Base-by-base conservation (phyloP, 805 yeast species). In the Ogataea nakhonphanomensis region DNA sequence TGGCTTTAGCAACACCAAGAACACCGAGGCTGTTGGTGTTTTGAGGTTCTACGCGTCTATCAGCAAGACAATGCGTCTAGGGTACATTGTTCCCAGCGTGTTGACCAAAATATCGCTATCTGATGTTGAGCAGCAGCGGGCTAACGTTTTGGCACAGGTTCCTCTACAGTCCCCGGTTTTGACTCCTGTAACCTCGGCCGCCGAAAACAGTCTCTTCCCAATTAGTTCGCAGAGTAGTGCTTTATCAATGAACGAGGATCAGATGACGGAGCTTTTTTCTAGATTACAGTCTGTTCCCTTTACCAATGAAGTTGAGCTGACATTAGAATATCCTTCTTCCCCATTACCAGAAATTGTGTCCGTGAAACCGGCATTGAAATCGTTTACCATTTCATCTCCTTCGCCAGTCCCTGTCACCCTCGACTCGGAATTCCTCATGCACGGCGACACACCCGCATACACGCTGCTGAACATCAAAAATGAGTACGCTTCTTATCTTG, bases 321-420 rank as follows among this genome's bases (percentile, higher is more conserved):
- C 40, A 13, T 32, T 53, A 14, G 21, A 30, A n/a, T 50, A 31
- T 33, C 34, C 49, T 44, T 22, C 50, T 45, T 11, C 33, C 35
- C 9, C 2, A 22, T 5, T 28, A 4, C 57, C 57, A 7, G 55
- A 52, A n/a, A 37, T 52, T 3, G 11, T 31, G 3, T 24, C 38
- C 11, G 30, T 52, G 10, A 39, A 29, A 11, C 53, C 53, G 10
- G 21, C 34, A 4, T 33, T 52, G 34, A 50, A 45, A 30, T 49
- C 57, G 13, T 45, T 45, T 14, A 35, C 47, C 10, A 24, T 52
- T n/a, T 41, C 55, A 4, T 48, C 54, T 2, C 50, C 52, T 2
- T 39, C 45, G 30, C 44, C 53, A 1, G 43, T 48, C 23, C 57
- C 57, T 5, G 37, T 52, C 10, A 45, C 44, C 0, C 43, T 50